Evolutionary conservation across 331 rosid genomes (phyloP), one percentile per base, ranked within the genome.

Genomic region (Quercus tomentella): DNA sequence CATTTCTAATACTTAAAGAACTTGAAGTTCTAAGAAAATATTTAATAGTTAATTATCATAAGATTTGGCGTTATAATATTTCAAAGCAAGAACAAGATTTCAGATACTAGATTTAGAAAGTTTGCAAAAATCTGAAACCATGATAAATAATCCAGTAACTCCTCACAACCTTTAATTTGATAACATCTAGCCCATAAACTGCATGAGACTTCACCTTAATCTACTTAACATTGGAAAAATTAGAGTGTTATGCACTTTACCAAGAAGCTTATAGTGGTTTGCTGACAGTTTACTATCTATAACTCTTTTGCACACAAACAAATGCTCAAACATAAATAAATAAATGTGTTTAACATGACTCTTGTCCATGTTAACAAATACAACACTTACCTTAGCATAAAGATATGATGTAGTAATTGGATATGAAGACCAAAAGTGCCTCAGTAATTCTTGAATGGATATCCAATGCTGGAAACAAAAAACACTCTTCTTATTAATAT

Each of bases 371-470:
- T 28, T 28, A 18, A 65, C 41, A 65, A 65, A 65, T 31, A 65
- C 45, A 49, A 65, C 37, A 79, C 83, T 73, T 84, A 91, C 99
- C 97, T 96, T 96, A 43, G 77, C 78, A 77, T 79, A 71, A 80
- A 96, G 96, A 89, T 75, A 89, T 60, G 93, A 76, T 67, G 96
- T 84, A 26, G 98, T 90, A 79, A 96, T 70, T 84, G 99, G 99
- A 90, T 96, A 96, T 23, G 99, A 90, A 84, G 99, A 90, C 99
- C 99, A 96, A 80, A 90, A 96, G 84, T 96, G 99, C 87, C 89
- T 82, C 84, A 93, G 86, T 89, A 96, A 82, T 88, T 96, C 99
- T 82, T 91, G 98, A 87, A 94, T 96, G 79, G 92, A 93, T 77
- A 84, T 85, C 99, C 97, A 93, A 77, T 96, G 96, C 99, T 96